Evolutionary conservation across 2,329 filamentous ascomycete species (phyloP).

Genomic region (Pseudogymnoascus sp.): DNA sequence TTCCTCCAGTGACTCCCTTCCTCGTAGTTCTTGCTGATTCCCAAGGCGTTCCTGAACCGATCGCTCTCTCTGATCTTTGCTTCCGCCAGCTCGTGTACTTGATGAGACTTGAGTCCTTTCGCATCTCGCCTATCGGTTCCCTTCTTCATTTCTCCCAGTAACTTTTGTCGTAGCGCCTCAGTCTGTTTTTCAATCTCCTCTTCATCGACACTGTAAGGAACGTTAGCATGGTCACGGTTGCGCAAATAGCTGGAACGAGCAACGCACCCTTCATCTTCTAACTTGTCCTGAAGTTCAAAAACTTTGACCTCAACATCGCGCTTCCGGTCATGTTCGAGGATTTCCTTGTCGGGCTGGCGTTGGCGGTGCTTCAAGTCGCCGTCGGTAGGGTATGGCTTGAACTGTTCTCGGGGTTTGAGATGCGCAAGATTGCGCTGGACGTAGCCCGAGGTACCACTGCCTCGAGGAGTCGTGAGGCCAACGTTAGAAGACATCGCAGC

Average conservation of each 20-base stretch:
- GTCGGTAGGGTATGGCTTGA: conserved; percentile 60
- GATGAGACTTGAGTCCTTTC: conserved; percentile 72
- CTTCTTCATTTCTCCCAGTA: conserved; percentile 39
- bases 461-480: conserved; percentile 86
- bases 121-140: conserved; percentile 31
- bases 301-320: conserved; percentile 89
- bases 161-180: conserved; percentile 54
- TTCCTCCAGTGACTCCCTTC: conserved; percentile 80
- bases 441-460: conserved; percentile 93
- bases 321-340: conserved; percentile 89
- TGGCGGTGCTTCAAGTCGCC: conserved; percentile 66
- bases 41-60: conserved; percentile 73
- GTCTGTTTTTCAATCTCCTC: conserved; percentile 82
- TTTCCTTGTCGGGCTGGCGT: conserved; percentile 81
- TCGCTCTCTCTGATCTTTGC: conserved; percentile 97
- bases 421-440: conserved; percentile 93
- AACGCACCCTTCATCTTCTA: conserved; percentile 80
- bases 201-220: conserved; percentile 57
- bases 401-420: conserved; percentile 68
- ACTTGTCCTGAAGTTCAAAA: conserved; percentile 76
- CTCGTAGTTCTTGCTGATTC: conserved; percentile 77
- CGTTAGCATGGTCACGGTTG: conserved; percentile 11
- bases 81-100: conserved; percentile 92
- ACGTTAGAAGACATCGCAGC: conserved; percentile 86
- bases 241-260: background rate